Base-by-base conservation (phyloP, 2,329 filamentous ascomycete species). In the Xylaria sp. region DNA sequence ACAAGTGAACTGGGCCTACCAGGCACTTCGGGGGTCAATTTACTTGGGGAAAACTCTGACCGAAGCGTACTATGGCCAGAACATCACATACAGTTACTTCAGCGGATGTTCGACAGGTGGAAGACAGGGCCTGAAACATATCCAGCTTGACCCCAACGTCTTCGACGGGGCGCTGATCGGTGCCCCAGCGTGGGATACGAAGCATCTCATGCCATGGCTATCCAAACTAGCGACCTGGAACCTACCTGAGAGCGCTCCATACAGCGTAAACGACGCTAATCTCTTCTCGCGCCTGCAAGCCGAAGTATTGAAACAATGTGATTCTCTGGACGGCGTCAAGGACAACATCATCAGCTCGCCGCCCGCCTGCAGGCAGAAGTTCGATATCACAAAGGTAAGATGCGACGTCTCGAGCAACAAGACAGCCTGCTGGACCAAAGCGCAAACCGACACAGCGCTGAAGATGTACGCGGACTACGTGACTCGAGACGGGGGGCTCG, bases 21-120 rank as follows among this genome's bases (percentile, higher is more conserved):
- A 76, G 45, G 75, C 78, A 17, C 61, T 77, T 1, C 84, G 86
- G 67, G 83, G 81, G 8, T 84, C 82, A 0, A 81, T 83, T 1
- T 78, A 80, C 1, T 66, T 82, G 7, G 82, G 81, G 2, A 86
- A 86, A 70, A 54, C 76, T 14, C 75, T 87, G 17, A 80, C 81
- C 3, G 71, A 82, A 45, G 72, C 76, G 3, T 86, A 83, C 72
- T 87, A 86, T 68, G 73, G 76, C n/a, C 55, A 77, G n/a, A 69
- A 76, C 73, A 80, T 54, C 81, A 27, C 69, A 9, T 77, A 83
- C 75, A 83, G 81, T 9, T 87, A 86, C 73, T 87, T 81, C 72
- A 78, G 80, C 19, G 85, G 85, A 17, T 88, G 86, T 73, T 86
- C 84, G 1, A 87, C 85, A 0, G 86, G 86, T 32, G 86, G 86